Base-by-base conservation (phyloP, 805 yeast genomes). In the Cyberlindnera xishuangbannaensis region DNA sequence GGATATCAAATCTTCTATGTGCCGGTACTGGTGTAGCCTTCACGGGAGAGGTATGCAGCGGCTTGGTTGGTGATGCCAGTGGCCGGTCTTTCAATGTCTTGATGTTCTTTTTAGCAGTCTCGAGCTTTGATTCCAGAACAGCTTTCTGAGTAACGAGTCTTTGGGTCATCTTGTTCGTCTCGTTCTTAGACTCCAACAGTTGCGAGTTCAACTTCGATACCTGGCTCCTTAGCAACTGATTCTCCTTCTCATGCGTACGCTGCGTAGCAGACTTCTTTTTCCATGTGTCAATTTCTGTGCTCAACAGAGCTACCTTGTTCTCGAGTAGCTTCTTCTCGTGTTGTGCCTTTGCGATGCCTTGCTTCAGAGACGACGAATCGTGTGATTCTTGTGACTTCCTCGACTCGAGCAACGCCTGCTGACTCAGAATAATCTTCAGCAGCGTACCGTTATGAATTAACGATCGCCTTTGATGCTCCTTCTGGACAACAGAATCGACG, bases 111-210 rank as follows among this genome's bases (percentile, higher is more conserved):
- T 58, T 57, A 6, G 60, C 60, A 29, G 48, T 57, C 10, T 56
- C 59, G 9, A 62, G 26, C 33, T 61, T 61, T 6, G 60, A 48
- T 35, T 61, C 64, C 28, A 55, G 46, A 12, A 58, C 51, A 0
- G 62, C 61, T 34, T 46, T 59, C 21, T 54, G 58, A 1, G 58
- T 44, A 19, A 51, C 55, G n/a, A 55, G 58, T n/a, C 51, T 38
- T 28, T 56, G 58, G 30, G 49, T 52, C 19, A 53, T 38, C 15
- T 41, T 48, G 14, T 56, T 60, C n/a, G 55, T 48, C 21, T 58
- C 56, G 23, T 47, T 49, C 19, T 48, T 52, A 8, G 56, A 34
- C 10, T 44, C 43, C 18, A 52, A 55, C 5, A 62, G 20, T 25
- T 62, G 62, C 4, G 53, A 31, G n/a, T 54, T 59, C 18, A 64